These are phyloP conservation scores for Ogataea populi-albae DNA, from an alignment of 805 yeast genomes.

Conservation along the genomic window DNA sequence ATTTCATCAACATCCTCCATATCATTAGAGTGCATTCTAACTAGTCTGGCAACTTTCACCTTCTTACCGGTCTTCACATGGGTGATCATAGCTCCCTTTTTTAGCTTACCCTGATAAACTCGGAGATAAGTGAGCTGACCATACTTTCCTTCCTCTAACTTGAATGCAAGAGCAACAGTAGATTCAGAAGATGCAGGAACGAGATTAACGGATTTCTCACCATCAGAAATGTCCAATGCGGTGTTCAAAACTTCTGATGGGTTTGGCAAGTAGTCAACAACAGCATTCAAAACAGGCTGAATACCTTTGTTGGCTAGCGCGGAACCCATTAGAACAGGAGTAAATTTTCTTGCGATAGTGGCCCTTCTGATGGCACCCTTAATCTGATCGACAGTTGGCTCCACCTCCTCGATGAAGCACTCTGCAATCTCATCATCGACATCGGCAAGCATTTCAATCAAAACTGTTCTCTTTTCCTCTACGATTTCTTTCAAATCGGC, in stretches of 20 bases:
- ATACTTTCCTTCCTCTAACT: slow-evolving; percentile 95
- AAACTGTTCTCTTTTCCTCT: slow-evolving; percentile 80
- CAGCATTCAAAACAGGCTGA: slow-evolving; percentile 94
- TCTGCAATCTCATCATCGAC: slow-evolving; percentile 98
- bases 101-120: slow-evolving; percentile 93
- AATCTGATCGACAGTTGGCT: slow-evolving; percentile 81
- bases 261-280: slow-evolving; percentile 91
- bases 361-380: slow-evolving; percentile 89
- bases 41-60: slow-evolving; percentile 89
- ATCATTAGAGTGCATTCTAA: slow-evolving; percentile 97
- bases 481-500: slow-evolving; percentile 76
- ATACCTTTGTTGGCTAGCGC: slow-evolving; percentile 96
- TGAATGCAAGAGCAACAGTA: slow-evolving; percentile 96
- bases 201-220: slow-evolving; percentile 68
- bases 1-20: slow-evolving; percentile 97
- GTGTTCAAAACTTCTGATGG: slow-evolving; percentile 92
- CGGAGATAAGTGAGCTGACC: slow-evolving; percentile 97
- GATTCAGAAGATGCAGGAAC: slow-evolving; percentile 73
- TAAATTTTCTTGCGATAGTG: slow-evolving; percentile 91
- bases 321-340: slow-evolving; percentile 99
- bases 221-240: slow-evolving; percentile 70
- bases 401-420: slow-evolving; percentile 83
- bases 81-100: slow-evolving; percentile 83
- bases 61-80: slow-evolving; percentile 92
- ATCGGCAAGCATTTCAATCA: slow-evolving; percentile 94